phyloP scores from a whole-genome alignment of 352 stramenopile genomes.

The Blastocystis sp. region DNA sequence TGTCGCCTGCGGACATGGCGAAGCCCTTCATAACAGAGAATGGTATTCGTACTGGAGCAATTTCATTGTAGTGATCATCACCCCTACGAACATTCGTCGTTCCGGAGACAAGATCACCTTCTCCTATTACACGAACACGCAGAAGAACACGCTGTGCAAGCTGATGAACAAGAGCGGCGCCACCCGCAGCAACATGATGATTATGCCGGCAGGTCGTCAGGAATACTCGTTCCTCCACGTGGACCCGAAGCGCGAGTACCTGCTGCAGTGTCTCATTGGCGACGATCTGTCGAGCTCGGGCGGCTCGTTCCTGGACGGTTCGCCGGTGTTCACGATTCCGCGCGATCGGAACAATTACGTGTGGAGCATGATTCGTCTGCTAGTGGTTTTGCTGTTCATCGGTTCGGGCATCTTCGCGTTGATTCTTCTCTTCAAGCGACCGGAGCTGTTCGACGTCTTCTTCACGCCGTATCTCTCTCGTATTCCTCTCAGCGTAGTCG shows the following conservation, averaged over 20 bases:
- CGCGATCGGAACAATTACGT: not conserved
- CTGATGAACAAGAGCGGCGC: not conserved
- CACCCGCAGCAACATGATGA: not conserved
- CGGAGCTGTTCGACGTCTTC: conserved; percentile 30
- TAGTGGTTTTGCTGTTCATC: not conserved
- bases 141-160: not conserved
- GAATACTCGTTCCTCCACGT: not conserved
- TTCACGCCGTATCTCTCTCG: not conserved
- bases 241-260: not conserved
- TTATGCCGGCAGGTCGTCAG: not conserved
- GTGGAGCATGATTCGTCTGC: not conserved
- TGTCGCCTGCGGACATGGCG: not conserved
- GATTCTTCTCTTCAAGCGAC: conserved; percentile 10
- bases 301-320: not conserved
- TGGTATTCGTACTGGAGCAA: not conserved
- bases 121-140: conserved; percentile 5
- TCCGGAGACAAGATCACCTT: not conserved
- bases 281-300: not conserved
- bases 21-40: conserved; percentile 13
- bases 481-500: not conserved
- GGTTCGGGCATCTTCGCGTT: not conserved
- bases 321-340: not conserved
- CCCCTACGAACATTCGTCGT: not conserved
- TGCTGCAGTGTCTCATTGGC: conserved; percentile 1
- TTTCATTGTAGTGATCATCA: not conserved